Evolutionary conservation across 2,329 filamentous ascomycete genomes (phyloP).

Genomic region (Zalaria sp.): DNA sequence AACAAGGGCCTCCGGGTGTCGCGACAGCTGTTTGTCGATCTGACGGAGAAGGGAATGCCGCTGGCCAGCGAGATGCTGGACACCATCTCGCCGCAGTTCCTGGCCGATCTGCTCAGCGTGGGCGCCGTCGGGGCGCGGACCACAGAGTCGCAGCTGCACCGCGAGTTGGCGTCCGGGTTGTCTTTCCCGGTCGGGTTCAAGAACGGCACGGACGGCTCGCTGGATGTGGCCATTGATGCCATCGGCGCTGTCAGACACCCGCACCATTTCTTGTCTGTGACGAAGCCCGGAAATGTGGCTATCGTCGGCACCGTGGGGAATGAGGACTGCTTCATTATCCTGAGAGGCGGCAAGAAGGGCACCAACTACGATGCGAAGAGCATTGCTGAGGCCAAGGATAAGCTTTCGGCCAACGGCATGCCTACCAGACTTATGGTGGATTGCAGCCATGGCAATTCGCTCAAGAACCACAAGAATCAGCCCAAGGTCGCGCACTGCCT

Average conservation of each 20-base stretch:
- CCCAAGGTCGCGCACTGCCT: conserved; percentile 76
- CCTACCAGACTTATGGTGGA: conserved; percentile 77
- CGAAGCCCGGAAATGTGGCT: conserved; percentile 87
- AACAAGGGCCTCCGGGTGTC: conserved; percentile 88
- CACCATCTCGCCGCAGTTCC: conserved; percentile 93
- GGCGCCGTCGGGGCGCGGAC: conserved; percentile 93
- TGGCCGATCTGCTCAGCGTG: conserved; percentile 80
- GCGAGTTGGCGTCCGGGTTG: conserved; percentile 83
- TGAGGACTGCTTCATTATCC: conserved; percentile 92
- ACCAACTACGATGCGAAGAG: conserved; percentile 86
- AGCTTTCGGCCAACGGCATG: conserved; percentile 60
- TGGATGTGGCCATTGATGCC: conserved; percentile 85
- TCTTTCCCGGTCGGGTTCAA: conserved; percentile 99
- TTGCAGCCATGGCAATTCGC: conserved; percentile 81
- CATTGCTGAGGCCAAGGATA: conserved; percentile 69
- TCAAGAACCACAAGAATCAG: conserved; percentile 96
- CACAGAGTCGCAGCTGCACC: conserved; percentile 89
- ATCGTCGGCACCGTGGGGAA: conserved; percentile 93
- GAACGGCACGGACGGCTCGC: conserved; percentile 88
- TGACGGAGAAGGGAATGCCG: conserved; percentile 87
- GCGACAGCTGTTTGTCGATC: conserved; percentile 81
- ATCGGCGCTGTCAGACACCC: conserved; percentile 85
- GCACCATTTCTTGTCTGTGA: conserved; percentile 94
- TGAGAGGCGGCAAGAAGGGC: conserved; percentile 81
- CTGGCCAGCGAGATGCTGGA: conserved; percentile 96